Conservation (phyloP, 169 alveolate species). For the Eimeria necatrix region DNA sequence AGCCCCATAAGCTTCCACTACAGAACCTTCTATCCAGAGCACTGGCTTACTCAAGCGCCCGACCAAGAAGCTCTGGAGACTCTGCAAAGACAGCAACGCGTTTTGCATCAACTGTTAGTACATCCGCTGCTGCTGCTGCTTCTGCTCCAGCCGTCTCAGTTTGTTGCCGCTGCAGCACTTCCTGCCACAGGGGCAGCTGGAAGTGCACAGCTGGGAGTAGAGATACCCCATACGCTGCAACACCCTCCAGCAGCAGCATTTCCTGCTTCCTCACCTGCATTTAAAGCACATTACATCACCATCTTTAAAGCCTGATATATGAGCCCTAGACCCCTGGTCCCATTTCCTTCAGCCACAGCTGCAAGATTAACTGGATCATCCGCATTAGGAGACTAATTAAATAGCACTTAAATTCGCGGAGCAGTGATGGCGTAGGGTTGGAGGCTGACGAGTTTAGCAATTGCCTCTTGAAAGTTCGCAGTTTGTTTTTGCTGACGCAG, state of each 20-base stretch:
- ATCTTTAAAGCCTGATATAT: neutral
- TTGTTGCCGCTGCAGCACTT: neutral
- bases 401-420: neutral
- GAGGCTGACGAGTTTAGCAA: constrained; percentile 7
- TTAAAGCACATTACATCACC: neutral
- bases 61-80: constrained; percentile 30
- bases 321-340: neutral
- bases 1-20: neutral
- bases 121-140: constrained; percentile 62
- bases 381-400: neutral
- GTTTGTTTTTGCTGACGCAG: constrained; percentile 45
- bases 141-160: constrained; percentile 10
- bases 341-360: neutral
- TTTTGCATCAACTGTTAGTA: constrained; percentile 16
- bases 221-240: constrained; percentile 70
- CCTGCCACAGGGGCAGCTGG: constrained; percentile 54
- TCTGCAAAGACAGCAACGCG: constrained; percentile 48
- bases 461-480: constrained; percentile 40
- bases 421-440: neutral
- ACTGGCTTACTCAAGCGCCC: constrained; percentile 32
- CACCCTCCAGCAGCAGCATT: constrained; percentile 70
- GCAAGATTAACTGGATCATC: neutral
- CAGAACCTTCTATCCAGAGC: neutral
- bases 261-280: constrained; percentile 58
- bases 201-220: constrained; percentile 71